Conservation (phyloP, 129 eudicot species). For the Apium graveolens region DNA sequence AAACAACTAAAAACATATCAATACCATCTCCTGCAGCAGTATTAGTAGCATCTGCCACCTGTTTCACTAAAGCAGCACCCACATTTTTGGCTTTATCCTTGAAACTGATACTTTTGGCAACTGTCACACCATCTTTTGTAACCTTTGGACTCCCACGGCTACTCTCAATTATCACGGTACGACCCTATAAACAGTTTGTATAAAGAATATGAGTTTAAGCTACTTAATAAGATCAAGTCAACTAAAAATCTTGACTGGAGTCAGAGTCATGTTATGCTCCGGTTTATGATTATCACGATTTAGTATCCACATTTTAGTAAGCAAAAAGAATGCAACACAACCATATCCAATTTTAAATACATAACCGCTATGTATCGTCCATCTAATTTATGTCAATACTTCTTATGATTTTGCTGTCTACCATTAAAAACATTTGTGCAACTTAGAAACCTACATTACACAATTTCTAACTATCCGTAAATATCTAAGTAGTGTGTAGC, state of each 20-base stretch:
- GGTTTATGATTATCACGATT: background rate
- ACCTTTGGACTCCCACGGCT: slow-evolving; percentile 56
- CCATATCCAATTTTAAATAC: background rate
- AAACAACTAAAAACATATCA: background rate
- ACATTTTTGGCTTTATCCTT: slow-evolving; percentile 63
- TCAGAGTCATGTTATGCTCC: background rate
- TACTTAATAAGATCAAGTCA: background rate
- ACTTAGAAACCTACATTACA: background rate
- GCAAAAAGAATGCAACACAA: background rate
- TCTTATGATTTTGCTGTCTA: background rate
- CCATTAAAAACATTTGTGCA: background rate
- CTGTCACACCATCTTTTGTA: slow-evolving; percentile 96
- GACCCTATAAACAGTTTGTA: slow-evolving; percentile 53
- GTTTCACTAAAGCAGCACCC: slow-evolving; percentile 86
- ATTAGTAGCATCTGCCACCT: slow-evolving; percentile 89
- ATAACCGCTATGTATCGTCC: background rate
- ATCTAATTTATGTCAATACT: background rate
- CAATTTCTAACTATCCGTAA: background rate
- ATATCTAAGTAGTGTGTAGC: no score
- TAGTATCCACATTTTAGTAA: background rate
- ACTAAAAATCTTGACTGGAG: background rate
- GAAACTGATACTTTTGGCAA: slow-evolving; percentile 81
- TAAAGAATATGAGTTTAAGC: background rate
- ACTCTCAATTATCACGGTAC: slow-evolving; percentile 76
- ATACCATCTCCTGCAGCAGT: slow-evolving; percentile 93